These are phyloP conservation scores for Colletotrichum gloeosporioides DNA, from an alignment of 2,329 filamentous ascomycete species.

Conservation along the genomic window DNA sequence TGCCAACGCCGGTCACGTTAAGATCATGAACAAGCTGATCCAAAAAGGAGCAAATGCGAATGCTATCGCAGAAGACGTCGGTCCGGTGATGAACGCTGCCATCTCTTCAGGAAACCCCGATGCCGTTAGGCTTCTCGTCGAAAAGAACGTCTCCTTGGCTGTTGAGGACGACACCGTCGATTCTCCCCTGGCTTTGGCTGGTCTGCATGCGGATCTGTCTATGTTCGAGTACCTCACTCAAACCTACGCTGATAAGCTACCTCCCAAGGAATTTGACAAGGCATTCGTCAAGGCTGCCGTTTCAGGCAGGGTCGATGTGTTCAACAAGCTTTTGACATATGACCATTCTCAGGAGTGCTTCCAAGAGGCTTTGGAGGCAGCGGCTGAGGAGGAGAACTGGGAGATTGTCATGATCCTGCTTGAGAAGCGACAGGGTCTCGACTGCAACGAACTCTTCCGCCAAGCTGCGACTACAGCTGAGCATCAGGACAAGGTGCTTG, in stretches of 20 bases:
- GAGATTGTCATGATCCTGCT: constrained; percentile 40
- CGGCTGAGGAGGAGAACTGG: constrained; percentile 39
- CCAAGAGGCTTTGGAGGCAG: constrained; percentile 37
- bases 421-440: constrained; percentile 33
- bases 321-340: constrained; percentile 43
- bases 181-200: constrained; percentile 42
- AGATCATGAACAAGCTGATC: constrained; percentile 45
- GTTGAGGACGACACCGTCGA: constrained; percentile 31
- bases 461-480: constrained; percentile 36
- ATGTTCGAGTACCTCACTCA: constrained; percentile 47
- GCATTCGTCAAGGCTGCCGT: constrained; percentile 43
- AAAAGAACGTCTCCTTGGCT: constrained; percentile 39
- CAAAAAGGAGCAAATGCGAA: constrained; percentile 41
- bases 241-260: constrained; percentile 42
- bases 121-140: constrained; percentile 44
- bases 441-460: constrained; percentile 40
- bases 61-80: constrained; percentile 28
- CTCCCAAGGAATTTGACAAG: constrained; percentile 41
- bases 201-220: constrained; percentile 39
- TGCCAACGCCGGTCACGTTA: constrained; percentile 40
- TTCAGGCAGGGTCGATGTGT: constrained; percentile 41
- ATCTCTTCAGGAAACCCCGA: constrained; percentile 45
- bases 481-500: constrained; percentile 38
- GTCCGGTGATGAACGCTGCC: constrained; percentile 44
- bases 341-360: constrained; percentile 34